Evolutionary conservation across 2,329 filamentous ascomycete species (phyloP), one percentile per base, ranked within the genome.

Genomic region (Cladosporium sp.): DNA sequence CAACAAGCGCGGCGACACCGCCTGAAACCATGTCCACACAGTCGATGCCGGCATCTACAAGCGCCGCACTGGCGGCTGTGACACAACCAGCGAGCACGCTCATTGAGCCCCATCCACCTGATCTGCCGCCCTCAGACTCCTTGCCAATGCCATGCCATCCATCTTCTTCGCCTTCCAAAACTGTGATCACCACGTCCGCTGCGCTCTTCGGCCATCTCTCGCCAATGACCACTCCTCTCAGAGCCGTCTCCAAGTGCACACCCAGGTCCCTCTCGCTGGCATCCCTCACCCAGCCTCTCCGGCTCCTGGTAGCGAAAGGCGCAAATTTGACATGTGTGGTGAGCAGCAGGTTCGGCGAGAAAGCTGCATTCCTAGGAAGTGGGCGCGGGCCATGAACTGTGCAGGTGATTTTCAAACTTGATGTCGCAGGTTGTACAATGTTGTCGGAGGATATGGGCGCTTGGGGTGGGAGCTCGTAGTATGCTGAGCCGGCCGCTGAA

Each of bases 161-260:
- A 72, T 94, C 90, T 76, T 97, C 92, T 74, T 98, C 95, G 3
- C 92, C 94, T 80, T 99, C 95, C 21, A 99, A 83, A 58, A 99
- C 88, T 0, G 93, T 97, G 58, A 99, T 88, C 21, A 97, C 89
- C 49, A 99, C 89, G 76, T 99, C 95, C n/a, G 97, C 89, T 53
- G 92, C 93, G 77, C 92, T 97, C 83, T 99, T 99, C n/a, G 95
- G 95, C 92, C 94, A 99, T 66, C 94, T 85, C 76, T 97, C 93
- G 16, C 92, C 93, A 74, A 98, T 94, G 60, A 98, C 88, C 8
- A 92, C 91, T 0, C 94, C 94, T 37, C 93, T 87, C 60, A 99
- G 83, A 29, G 95, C 93, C 18, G 92, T 94, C 78, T 98, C 93
- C 3, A 99, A 82, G 76, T 98, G 94, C 12, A 93, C 90, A 14